Evolutionary conservation across 345 rosid species (phyloP), one percentile per base, ranked within the genome.

Genomic region (Iberis pinnata): DNA sequence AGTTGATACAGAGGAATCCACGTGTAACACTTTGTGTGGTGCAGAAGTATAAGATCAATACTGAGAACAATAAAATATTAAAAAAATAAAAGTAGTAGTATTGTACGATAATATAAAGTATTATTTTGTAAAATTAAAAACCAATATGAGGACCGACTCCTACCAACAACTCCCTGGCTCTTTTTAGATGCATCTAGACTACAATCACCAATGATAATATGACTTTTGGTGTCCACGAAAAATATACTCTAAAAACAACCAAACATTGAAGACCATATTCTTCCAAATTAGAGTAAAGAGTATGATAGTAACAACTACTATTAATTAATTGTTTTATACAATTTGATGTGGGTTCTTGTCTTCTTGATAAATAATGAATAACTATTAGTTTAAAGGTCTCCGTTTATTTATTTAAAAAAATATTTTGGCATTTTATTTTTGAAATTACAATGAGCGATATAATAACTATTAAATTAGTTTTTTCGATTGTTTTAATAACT

Each of bases 141-240:
- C 18, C 22, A 52, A 53, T 39, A 24, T 39, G 56, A 46, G 46
- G 61, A 67, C 67, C 52, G 51, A 46, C 56, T 32, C 61, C 6
- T 47, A 46, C 66, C 61, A 67, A 53, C 65, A 52, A 52, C 20
- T 50, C 7, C 14, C 17, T 37, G 64, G 49, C 49, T 66, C 49
- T 66, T 60, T 59, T 60, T 32, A 32, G 61, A 46, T 47, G 66
- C 51, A 67, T 60, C 66, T 65, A 49, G 8, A 32, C 1, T 5
- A 53, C 18, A 47, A n/a, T n/a, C n/a, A n/a, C 67, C 52, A 60
- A 54, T 60, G 62, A 54, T 60, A 54, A 67, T 54, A 60, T 60
- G 67, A 67, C 67, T 67, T 60, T 48, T 67, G 40, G 35, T 8
- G 62, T 60, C 60, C 66, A 60, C 62, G 7, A 47, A 47, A 53